phyloP scores from a whole-genome alignment of 2,329 filamentous ascomycete species.

The Clarireedia monteithiana region DNA sequence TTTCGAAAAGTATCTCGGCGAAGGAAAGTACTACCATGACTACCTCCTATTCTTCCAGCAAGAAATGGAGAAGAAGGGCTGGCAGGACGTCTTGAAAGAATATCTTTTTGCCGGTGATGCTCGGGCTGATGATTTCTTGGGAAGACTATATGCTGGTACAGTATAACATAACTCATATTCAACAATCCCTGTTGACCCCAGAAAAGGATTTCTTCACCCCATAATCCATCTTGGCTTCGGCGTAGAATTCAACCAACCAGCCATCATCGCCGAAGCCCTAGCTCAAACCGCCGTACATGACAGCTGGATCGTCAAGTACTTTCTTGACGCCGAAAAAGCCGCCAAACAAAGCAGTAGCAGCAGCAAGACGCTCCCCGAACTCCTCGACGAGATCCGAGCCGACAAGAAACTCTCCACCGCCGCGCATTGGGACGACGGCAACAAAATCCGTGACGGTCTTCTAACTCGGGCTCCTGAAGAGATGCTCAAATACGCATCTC shows the following conservation, averaged over 20 bases:
- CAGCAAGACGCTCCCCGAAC: constrained; percentile 41
- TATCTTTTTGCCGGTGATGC: constrained; percentile 62
- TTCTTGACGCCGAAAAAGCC: constrained; percentile 45
- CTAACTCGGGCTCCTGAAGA: constrained; percentile 53
- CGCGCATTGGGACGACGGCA: constrained; percentile 43
- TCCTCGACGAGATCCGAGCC: constrained; percentile 52
- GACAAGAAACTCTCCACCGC: constrained; percentile 50
- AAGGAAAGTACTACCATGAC: constrained; percentile 58
- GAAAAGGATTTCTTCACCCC: constrained; percentile 62
- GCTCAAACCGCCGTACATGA: constrained; percentile 69
- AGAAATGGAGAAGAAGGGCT: constrained; percentile 60
- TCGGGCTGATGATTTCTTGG: constrained; percentile 59
- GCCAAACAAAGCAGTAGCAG: constrained; percentile 28
- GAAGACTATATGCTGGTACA: constrained; percentile 57
- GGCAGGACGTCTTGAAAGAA: constrained; percentile 53
- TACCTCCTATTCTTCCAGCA: constrained; percentile 70
- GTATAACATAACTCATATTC: neutral
- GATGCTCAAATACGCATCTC: constrained; percentile 52
- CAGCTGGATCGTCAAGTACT: constrained; percentile 42
- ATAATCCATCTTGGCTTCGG: constrained; percentile 82
- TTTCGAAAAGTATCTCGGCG: constrained; percentile 54
- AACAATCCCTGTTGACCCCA: neutral
- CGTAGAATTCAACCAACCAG: constrained; percentile 73
- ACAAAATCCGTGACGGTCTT: constrained; percentile 64
- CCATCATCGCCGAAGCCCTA: constrained; percentile 71